These are phyloP conservation scores for Nannochloropsis granulata DNA, from an alignment of 108 stramenopile genomes.

Conservation along the genomic window DNA sequence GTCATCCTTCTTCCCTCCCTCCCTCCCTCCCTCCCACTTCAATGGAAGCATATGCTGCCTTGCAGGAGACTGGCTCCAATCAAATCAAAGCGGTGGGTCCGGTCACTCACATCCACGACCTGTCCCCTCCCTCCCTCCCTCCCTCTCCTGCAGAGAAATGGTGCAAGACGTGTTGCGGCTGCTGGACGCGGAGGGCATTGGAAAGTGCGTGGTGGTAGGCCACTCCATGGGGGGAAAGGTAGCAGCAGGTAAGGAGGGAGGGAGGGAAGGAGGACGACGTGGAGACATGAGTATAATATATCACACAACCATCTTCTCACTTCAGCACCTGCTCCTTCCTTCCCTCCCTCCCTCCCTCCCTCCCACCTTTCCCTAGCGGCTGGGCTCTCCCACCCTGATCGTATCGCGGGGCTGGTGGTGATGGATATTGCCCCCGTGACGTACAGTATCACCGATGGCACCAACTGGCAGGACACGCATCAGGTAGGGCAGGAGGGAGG, in stretches of 20 bases:
- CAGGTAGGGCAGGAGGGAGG: background rate
- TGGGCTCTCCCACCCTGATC: slow-evolving; percentile 58
- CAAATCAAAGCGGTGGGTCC: background rate
- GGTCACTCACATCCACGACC: background rate
- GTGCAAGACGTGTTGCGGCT: slow-evolving; percentile 59
- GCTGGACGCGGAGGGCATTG: slow-evolving; percentile 42
- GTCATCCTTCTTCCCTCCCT: background rate
- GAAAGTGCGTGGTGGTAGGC: slow-evolving; percentile 56
- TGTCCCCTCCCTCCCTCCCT: background rate
- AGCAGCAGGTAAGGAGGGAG: background rate
- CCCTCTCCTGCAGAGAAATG: background rate
- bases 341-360: background rate
- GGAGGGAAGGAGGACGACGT: too few species aligned
- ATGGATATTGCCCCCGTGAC: slow-evolving; percentile 77
- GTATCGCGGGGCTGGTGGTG: slow-evolving; percentile 62
- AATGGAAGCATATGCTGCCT: slow-evolving; percentile 36
- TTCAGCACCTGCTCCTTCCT: background rate
- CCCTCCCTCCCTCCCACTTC: background rate
- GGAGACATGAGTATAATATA: background rate
- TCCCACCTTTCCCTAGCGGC: background rate
- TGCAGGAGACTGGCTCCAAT: slow-evolving; percentile 36
- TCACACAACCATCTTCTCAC: background rate
- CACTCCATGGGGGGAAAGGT: slow-evolving; percentile 92
- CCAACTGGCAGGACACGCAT: background rate
- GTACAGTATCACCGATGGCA: slow-evolving; percentile 8